Base-by-base conservation (phyloP, 768 basidiomycete genomes). In the Lactarius akahatsu region DNA sequence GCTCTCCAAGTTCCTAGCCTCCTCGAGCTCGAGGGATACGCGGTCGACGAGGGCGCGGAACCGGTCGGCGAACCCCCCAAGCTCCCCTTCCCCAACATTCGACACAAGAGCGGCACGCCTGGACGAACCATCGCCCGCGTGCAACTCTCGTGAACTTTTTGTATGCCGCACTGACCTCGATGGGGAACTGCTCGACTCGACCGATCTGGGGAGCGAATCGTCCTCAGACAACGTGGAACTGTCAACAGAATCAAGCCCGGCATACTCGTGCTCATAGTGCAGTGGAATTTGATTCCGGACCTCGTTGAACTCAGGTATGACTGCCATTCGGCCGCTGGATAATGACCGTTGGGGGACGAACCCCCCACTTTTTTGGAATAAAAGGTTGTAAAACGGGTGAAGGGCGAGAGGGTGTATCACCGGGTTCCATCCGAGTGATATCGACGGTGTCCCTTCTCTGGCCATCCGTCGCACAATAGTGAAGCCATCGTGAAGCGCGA, bases 1-100 rank as follows among this genome's bases (percentile, higher is more conserved):
- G n/a, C 76, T 71, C 30, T 47, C 79, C 62, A 77, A 73, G 15
- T 75, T 74, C 16, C 85, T 61, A 0, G 77, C 82, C 2, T 81
- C 82, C 34, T 86, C 85, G 1, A 83, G 80, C 69, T 88, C 86
- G 28, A 78, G 80, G 38, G 78, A 75, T 52, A 86, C 80, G 66
- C 85, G 82, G 20, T 78, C 75, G 38, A 87, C 77, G 43, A 87
- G 73, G 2, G 78, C 73, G 15, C 80, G 80, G 74, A 87, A 87
- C 26, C 80, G 80, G 64, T 84, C 82, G 3, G 78, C 78, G 70
- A 85, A 84, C 47, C 73, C 73, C 57, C 78, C 75, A 40, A 80
- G 70, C 41, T 83, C 80, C 30, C 71, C 76, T 40, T 83, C 78
- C 18, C 63, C 26, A 20, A 9, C 41, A 8, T 56, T 32, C 16